Conservation (phyloP, 1,284 basidiomycete genomes). For the Chalciporus sp. region DNA sequence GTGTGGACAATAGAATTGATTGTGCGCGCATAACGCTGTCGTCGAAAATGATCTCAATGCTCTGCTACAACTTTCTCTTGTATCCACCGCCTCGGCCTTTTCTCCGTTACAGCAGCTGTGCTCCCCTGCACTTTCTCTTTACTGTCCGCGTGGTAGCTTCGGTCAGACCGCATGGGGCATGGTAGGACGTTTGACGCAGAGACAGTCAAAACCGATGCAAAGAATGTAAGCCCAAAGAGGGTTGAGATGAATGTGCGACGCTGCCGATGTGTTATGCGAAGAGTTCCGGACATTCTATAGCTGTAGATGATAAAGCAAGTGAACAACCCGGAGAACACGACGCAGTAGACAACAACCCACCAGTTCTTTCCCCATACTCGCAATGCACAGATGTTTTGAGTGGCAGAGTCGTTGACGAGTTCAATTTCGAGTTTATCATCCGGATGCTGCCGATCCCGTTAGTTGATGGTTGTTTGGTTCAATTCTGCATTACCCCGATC, state of each 20-base stretch:
- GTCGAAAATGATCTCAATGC: slow-evolving; percentile 12
- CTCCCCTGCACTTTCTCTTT: slow-evolving; percentile 32
- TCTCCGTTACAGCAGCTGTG: slow-evolving; percentile 52
- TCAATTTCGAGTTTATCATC: too few relatives aligned
- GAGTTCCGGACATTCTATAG: slow-evolving; percentile 55
- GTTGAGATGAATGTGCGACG: slow-evolving; percentile 74
- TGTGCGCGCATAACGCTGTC: background rate
- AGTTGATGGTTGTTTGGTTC: slow-evolving; percentile 29
- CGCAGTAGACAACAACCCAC: slow-evolving; percentile 12
- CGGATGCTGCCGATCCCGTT: background rate
- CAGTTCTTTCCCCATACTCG: slow-evolving; percentile 29
- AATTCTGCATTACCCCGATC: background rate
- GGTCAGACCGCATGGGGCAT: slow-evolving; percentile 66
- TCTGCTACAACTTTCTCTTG: slow-evolving; percentile 55
- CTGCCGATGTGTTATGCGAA: slow-evolving; percentile 61
- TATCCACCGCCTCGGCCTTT: slow-evolving; percentile 77
- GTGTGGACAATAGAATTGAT: slow-evolving; percentile 6
- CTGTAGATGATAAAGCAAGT: slow-evolving; percentile 10
- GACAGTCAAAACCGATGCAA: slow-evolving; percentile 78
- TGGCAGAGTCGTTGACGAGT: background rate
- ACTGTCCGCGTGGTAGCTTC: slow-evolving; percentile 51
- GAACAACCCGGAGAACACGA: background rate
- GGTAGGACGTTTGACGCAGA: slow-evolving; percentile 76
- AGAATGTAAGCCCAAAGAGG: slow-evolving; percentile 77
- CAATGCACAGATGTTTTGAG: slow-evolving; percentile 4